Evolutionary conservation across 2,329 filamentous ascomycete genomes (phyloP), one percentile per base, ranked within the genome.

Genomic region (Paecilomyces sp.): DNA sequence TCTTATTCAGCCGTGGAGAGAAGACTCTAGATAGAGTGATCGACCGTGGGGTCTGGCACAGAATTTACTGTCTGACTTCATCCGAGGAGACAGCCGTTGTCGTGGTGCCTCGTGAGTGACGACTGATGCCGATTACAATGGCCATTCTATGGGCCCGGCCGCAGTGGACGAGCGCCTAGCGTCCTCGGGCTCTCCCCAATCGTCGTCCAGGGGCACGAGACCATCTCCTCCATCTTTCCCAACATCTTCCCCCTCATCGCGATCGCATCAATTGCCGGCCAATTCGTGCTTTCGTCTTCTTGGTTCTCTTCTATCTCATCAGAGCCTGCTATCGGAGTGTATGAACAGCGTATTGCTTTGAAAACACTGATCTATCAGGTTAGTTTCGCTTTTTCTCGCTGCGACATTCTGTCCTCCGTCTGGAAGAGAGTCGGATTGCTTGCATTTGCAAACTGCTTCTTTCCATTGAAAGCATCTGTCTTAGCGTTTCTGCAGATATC

Each of bases 191-290:
- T 24, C 64, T 61, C 65, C 65, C 67, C 67, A 68, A 70, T 68
- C 65, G 64, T 61, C 66, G 70, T 54, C 60, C 61, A 61, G 61
- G 63, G 64, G 70, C 71, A 73, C 71, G 71, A 73, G 71, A 72
- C 71, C 71, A 68, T 36, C 61, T 58, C 63, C 51, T 53, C 61
- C 63, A 60, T 60, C 62, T 63, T 62, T 58, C 56, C 33, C 30
- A 54, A 28, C 15, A 58, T 61, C 56, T 36, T 56, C 58, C 34
- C 50, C 33, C 51, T 57, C 31, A 54, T 9, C 28, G 59, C 60
- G 58, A 47, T 47, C 31, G 50, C 54, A 50, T 56, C 28, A 33
- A 61, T 66, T 66, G 63, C 61, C 57, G 60, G 61, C 51, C 62
- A 58, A 64, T 64, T 65, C 24, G 52, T 56, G 34, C 41, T 54